Evolutionary conservation across 2,329 filamentous ascomycete species (phyloP), one percentile per base, ranked within the genome.

Genomic region (Ascochyta lentis): DNA sequence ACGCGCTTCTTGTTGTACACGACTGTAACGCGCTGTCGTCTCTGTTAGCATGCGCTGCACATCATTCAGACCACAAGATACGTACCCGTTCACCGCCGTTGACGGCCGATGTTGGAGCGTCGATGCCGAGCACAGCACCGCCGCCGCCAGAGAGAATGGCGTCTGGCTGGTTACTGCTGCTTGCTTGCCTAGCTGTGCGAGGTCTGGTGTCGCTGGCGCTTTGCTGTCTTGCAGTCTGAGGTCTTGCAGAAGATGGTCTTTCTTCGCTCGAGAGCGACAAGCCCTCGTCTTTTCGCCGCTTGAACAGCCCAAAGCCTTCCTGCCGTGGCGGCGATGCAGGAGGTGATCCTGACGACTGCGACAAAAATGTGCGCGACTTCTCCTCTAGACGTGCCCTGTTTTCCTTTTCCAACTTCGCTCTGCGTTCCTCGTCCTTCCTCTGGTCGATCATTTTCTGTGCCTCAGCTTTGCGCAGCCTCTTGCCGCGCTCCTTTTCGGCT

Each of bases 71-170:
- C 22, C 13, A 26, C n/a, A 7, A 38, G 27, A 22, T 12, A 64
- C 86, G 81, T 76, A 90, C 88, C 65, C 92, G 83, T 69, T 93
- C 90, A 41, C 88, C 89, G 58, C 89, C 85, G 77, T 96, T 96
- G 55, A 89, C 88, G 13, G 91, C 91, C 49, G 91, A 92, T 9
- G 88, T 81, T 1, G 92, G 92, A 22, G 90, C 90, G 78, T 96
- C 91, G 39, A 83, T 87, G 47, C 83, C 82, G 23, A 84, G 80
- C 2, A 84, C 77, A 31, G 77, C 72, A 13, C 78, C 79, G 40
- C 79, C 78, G 5, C 79, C 79, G 16, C 78, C 78, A n/a, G 75
- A 72, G 51, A 68, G 72, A 54, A 80, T 80, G 1, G 69, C 72
- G 13, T 72, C 67, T 44, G 66, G 51, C 34, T 70, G 63, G 24